Base-by-base conservation (phyloP, 176 grass and related monocot genomes). In the Coix lacrymajobi region DNA sequence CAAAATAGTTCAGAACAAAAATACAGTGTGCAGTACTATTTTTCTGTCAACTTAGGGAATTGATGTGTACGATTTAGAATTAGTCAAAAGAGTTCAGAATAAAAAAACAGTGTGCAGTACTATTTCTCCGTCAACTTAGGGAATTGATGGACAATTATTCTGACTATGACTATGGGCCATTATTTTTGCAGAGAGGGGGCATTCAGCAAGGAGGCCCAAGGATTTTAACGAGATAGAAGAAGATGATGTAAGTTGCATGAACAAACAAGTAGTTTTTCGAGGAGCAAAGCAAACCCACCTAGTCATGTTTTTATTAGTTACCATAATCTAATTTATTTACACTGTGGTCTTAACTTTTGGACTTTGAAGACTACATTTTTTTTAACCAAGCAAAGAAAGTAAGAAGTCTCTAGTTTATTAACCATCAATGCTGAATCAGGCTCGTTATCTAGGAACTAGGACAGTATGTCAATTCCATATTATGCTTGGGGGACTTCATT, bases 241-340 rank as follows among this genome's bases (percentile, higher is more conserved):
- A 73, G 85, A 84, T 14, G 56, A 54, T 85, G 97, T 99, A 92
- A 99, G 87, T 90, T 85, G 6, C 32, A 43, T 62, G 28, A 84
- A 80, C 69, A 72, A 79, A 15, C 37, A 83, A 32, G 63, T 78
- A 73, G 7, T 26, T 6, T 15, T 89, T 28, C 26, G 8, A 79
- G 26, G 33, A 84, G 61, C 73, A 29, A 28, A 84, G 38, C 30
- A 84, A 89, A 75, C 65, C 11, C 48, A 26, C 57, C 7, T 45
- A 57, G 2, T 77, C 46, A 80, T 80, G 77, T 49, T 75, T 63
- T 67, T 77, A 16, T 25, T 65, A n/a, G 71, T 76, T 40, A 71
- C 43, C 28, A 14, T 68, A 25, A 33, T 31, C 37, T 37, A 60
- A 48, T 29, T 52, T 14, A 46, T 46, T 56, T 81, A 77, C 11